A percentile compares a stretch with the other conserved stretches of the same genome.
These are phyloP conservation scores for Zea mays DNA, from an alignment of 176 grass and related monocot species.

Conservation along the genomic window Zm-B73-REFERENCE-NAM-5.0 NC_050103.1:175619501-175620000, in stretches of 20 bases:
- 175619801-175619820: no score
- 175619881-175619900: not conserved
- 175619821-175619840: not conserved
- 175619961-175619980: conserved; percentile 87
- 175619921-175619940: conserved; percentile 36
- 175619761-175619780: not conserved
- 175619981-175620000: conserved; percentile 82
- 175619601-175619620: not conserved
- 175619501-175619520: not conserved
- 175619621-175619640: no score
- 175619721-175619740: conserved; percentile 5
- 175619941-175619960: conserved; percentile 72
- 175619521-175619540: no score
- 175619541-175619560: conserved; percentile 12
- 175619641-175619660: not conserved
- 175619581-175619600: not conserved
- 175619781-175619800: not conserved
- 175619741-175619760: no score
- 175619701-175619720: not conserved
- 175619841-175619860: not conserved
- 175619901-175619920: not conserved
- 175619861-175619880: conserved; percentile 7
- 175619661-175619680: not conserved
- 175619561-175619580: not conserved
- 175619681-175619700: not conserved